Evolutionary conservation across 1,284 basidiomycete genomes (phyloP).

Genomic region (Fomitiporia mediterranea): DNA sequence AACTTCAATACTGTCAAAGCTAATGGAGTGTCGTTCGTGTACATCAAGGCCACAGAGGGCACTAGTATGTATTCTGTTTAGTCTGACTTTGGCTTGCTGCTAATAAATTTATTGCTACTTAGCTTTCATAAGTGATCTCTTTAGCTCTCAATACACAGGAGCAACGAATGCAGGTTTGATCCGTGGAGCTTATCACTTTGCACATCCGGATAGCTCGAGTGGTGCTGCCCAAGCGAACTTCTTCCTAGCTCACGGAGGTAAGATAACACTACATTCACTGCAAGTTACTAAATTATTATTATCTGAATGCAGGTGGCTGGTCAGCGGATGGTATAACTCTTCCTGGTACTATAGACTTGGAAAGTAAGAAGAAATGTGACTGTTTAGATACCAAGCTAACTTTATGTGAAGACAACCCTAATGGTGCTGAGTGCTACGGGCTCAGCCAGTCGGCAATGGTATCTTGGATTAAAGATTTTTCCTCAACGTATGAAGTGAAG

Average conservation of each 20-base stretch:
- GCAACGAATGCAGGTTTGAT: slow-evolving; percentile 53
- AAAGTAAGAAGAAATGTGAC: slow-evolving; percentile 36
- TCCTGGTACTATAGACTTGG: slow-evolving; percentile 62
- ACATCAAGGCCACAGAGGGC: slow-evolving; percentile 70
- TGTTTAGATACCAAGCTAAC: not conserved
- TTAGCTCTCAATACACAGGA: slow-evolving; percentile 42
- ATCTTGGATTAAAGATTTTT: slow-evolving; percentile 58
- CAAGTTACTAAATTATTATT: no score
- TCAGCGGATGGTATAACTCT: slow-evolving; percentile 55
- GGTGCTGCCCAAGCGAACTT: slow-evolving; percentile 57
- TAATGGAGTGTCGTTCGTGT: slow-evolving; percentile 57
- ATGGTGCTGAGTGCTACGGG: slow-evolving; percentile 52
- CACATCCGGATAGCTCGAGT: slow-evolving; percentile 45
- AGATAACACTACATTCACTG: slow-evolving; percentile 16
- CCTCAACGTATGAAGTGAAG: slow-evolving; percentile 50
- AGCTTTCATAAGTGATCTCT: slow-evolving; percentile 38
- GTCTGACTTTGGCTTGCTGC: slow-evolving; percentile 7
- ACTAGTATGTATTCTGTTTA: slow-evolving; percentile 37
- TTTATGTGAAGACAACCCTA: slow-evolving; percentile 39
- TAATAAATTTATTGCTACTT: slow-evolving; percentile 18
- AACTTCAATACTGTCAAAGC: slow-evolving; percentile 51
- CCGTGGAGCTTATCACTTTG: slow-evolving; percentile 59
- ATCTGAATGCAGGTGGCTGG: slow-evolving; percentile 44
- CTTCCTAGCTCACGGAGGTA: slow-evolving; percentile 59
- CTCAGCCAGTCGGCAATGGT: slow-evolving; percentile 52